Evolutionary conservation across 768 basidiomycete genomes (phyloP), one percentile per base, ranked within the genome.

Genomic region (Udeniomyces megalosporus): DNA sequence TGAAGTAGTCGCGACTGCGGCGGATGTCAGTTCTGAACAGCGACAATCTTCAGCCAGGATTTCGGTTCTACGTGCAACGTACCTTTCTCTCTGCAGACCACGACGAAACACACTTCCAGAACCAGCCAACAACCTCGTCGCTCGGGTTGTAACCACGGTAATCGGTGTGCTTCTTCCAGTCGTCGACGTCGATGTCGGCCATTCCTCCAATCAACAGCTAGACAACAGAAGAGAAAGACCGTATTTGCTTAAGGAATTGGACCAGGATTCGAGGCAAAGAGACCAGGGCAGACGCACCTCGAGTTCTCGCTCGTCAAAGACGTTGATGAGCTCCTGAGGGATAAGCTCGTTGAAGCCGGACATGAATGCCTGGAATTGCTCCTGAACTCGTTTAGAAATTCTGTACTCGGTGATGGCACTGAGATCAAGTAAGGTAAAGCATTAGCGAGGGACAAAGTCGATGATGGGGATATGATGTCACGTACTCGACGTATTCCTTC

Each of bases 281-380:
- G 35, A 32, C 31, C 20, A 48, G 50, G 35, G 64, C 52, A 22
- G 8, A 66, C 70, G 38, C 34, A 72, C 69, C 69, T 96, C 93
- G 11, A 99, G 80, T 71, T 99, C 95, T 58, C 95, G 83, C 76
- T 99, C 95, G 70, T 99, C 95, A 69, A 99, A 99, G 54, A 99
- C 95, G 64, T 92, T 96, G 76, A 99, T 83, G 35, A 99, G 79
- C 66, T 99, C 95, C 73, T 92, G 89, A 12, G 95, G 95, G 66
- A 99, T 96, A 58, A 99, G 80, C 76, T 99, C 95, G 78, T 90
- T 95, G 81, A 97, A 97, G 51, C 95, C 95, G n/a, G 86, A 87
- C 90, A 96, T 93, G 79, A 99, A 97, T 4, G 93, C 91, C 64
- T 96, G 90, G 72, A 97, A 97, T 73, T 99, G 95, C 64, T 99